These are phyloP conservation scores for Begonia loranthoides DNA, from an alignment of 306 rosid genomes.

Conservation along the genomic window DNA sequence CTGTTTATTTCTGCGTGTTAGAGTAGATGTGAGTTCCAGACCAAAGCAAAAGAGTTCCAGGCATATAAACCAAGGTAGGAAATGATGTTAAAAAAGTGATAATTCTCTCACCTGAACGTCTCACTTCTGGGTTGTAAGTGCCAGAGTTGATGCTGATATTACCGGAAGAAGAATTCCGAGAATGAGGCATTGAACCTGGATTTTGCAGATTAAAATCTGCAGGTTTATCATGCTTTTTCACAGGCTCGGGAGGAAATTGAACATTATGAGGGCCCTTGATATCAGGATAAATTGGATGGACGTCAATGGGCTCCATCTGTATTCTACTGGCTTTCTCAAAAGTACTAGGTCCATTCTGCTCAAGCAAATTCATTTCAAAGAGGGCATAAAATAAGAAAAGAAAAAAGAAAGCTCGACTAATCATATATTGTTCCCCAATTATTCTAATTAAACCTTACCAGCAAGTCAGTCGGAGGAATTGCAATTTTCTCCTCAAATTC, in stretches of 20 bases:
- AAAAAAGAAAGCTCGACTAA: constrained; percentile 1
- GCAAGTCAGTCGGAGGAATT: constrained; percentile 45
- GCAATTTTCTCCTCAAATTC: constrained; percentile 42
- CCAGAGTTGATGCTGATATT: constrained; percentile 19
- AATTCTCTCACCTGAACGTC: constrained; percentile 41
- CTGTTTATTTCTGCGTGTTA: constrained; percentile 29
- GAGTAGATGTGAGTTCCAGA: constrained; percentile 12
- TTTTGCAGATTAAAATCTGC: constrained; percentile 21
- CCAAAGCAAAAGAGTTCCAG: neutral
- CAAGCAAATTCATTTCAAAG: constrained; percentile 8
- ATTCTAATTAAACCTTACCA: constrained; percentile 32
- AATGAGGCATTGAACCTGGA: constrained; percentile 15
- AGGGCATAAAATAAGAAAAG: constrained; percentile 11
- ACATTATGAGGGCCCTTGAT: constrained; percentile 29
- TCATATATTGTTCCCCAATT: neutral
- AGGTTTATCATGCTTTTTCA: constrained; percentile 21
- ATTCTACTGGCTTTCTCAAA: constrained; percentile 27
- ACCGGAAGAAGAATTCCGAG: constrained; percentile 20
- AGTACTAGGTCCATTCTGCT: constrained; percentile 61
- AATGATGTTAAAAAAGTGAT: neutral
- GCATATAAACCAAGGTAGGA: no score
- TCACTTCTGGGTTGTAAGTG: constrained; percentile 23
- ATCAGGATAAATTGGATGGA: constrained; percentile 28
- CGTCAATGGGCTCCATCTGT: constrained; percentile 40
- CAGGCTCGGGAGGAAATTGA: constrained; percentile 23